These are phyloP conservation scores for Chrysanthemum makinoi DNA, from an alignment of 129 eudicot species.

Conservation along the genomic window DNA sequence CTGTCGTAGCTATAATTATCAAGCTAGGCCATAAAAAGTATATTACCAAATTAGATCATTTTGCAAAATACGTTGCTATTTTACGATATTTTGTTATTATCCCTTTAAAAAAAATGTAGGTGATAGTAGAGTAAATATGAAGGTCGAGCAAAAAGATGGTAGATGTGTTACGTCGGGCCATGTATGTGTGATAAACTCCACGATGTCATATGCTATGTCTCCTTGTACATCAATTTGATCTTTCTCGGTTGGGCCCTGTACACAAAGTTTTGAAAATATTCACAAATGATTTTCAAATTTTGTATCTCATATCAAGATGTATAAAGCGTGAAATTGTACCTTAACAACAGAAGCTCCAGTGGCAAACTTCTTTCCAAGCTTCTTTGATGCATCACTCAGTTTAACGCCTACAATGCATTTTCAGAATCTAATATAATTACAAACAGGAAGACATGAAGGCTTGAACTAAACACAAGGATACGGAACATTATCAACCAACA, in stretches of 20 bases:
- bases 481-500: no score
- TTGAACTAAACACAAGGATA: no score
- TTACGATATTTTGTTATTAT: neutral
- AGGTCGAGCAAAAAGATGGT: no score
- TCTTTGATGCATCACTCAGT: conserved; percentile 95
- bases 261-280: neutral
- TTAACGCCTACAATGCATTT: conserved; percentile 56
- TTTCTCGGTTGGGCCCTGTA: conserved; percentile 97
- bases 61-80: neutral
- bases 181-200: conserved; percentile 90
- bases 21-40: no score
- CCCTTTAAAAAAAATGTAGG: neutral
- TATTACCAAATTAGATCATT: neutral
- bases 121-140: neutral
- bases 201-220: conserved; percentile 86
- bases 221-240: conserved; percentile 99
- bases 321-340: conserved; percentile 35
- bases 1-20: no score
- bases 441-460: neutral
- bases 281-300: neutral
- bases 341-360: conserved; percentile 98
- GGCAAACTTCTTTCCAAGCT: conserved; percentile 99
- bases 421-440: neutral
- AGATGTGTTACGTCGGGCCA: conserved; percentile 77
- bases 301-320: no score